These are phyloP conservation scores for Paramecium bursaria DNA, from an alignment of 73 alveolate genomes.

Conservation along the genomic window DNA sequence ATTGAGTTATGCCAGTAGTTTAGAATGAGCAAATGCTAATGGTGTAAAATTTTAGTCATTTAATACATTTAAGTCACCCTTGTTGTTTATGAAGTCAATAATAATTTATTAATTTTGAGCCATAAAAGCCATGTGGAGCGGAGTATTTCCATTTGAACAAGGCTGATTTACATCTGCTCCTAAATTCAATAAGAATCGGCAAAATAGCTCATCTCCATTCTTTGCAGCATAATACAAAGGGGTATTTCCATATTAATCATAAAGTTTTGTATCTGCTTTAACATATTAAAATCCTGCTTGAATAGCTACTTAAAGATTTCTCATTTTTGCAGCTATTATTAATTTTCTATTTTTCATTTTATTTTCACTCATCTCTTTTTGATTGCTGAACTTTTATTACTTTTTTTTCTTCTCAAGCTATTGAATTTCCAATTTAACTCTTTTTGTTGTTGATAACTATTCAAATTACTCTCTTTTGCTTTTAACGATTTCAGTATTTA, in stretches of 20 bases:
- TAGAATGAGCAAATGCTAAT: slow-evolving; percentile 44
- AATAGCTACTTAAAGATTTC: slow-evolving; percentile 36
- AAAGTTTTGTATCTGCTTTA: slow-evolving; percentile 42
- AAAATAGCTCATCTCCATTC: slow-evolving; percentile 64
- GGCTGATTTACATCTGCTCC: slow-evolving; percentile 69
- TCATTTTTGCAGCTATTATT: slow-evolving; percentile 65
- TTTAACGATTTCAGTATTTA: not conserved
- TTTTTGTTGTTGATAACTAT: slow-evolving; percentile 8
- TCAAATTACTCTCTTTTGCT: not conserved
- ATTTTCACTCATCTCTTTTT: slow-evolving; percentile 54
- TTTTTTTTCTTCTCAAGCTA: slow-evolving; percentile 23
- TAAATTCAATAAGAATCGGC: slow-evolving; percentile 50
- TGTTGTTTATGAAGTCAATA: slow-evolving; percentile 51
- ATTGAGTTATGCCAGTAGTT: not conserved
- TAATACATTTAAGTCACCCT: slow-evolving; percentile 41
- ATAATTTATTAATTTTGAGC: slow-evolving; percentile 56
- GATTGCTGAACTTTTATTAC: slow-evolving; percentile 6
- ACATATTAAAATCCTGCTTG: slow-evolving; percentile 49
- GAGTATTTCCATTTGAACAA: slow-evolving; percentile 65
- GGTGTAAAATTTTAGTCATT: slow-evolving; percentile 63
- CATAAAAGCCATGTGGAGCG: slow-evolving; percentile 67
- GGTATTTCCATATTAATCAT: slow-evolving; percentile 57
- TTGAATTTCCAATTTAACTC: slow-evolving; percentile 39
- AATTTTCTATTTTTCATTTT: slow-evolving; percentile 54
- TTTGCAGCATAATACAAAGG: slow-evolving; percentile 68